These are phyloP conservation scores for Sergeia podlipaevii DNA, from an alignment of 208 protist genomes.

Conservation along the genomic window DNA sequence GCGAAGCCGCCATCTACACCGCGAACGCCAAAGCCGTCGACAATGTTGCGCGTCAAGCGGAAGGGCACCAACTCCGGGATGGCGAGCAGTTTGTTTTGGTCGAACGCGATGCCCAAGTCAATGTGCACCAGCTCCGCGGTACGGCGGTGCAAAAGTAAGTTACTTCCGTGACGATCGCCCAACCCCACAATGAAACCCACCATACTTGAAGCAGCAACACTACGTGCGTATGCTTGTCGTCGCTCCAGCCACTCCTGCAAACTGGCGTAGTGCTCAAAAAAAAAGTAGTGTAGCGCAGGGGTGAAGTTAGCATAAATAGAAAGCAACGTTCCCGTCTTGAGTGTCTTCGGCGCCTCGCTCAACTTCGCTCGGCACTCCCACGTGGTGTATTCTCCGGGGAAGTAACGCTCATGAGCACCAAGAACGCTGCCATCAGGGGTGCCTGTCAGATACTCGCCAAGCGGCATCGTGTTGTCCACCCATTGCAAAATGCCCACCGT, in stretches of 20 bases:
- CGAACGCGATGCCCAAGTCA: conserved; percentile 95
- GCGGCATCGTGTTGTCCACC: conserved; percentile 87
- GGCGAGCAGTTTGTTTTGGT: conserved; percentile 82
- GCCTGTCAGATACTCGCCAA: conserved; percentile 86
- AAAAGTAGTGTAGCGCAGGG: conserved; percentile 95
- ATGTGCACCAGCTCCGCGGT: conserved; percentile 95
- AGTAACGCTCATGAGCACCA: conserved; percentile 86
- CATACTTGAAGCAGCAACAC: conserved; percentile 88
- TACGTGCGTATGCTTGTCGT: conserved; percentile 87
- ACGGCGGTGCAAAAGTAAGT: conserved; percentile 92
- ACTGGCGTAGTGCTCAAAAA: conserved; percentile 84
- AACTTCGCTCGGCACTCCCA: conserved; percentile 51
- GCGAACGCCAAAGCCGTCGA: conserved; percentile 94
- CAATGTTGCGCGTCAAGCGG: conserved; percentile 94
- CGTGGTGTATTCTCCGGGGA: conserved; percentile 63
- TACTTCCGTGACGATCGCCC: conserved; percentile 95
- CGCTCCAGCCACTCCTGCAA: conserved; percentile 72
- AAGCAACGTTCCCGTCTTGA: conserved; percentile 36
- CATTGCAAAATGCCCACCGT: conserved; percentile 90
- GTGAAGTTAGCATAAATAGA: conserved; percentile 82
- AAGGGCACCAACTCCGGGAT: conserved; percentile 97
- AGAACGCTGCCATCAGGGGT: conserved; percentile 9
- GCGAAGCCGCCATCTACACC: conserved; percentile 92
- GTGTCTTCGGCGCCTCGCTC: conserved; percentile 16
- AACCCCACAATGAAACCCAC: conserved; percentile 96